Percentiles rank a stretch among this genome's conserved stretches.
phyloP scores from a whole-genome alignment of 163 green algal species.

The Chlorella variabilis region DNA sequence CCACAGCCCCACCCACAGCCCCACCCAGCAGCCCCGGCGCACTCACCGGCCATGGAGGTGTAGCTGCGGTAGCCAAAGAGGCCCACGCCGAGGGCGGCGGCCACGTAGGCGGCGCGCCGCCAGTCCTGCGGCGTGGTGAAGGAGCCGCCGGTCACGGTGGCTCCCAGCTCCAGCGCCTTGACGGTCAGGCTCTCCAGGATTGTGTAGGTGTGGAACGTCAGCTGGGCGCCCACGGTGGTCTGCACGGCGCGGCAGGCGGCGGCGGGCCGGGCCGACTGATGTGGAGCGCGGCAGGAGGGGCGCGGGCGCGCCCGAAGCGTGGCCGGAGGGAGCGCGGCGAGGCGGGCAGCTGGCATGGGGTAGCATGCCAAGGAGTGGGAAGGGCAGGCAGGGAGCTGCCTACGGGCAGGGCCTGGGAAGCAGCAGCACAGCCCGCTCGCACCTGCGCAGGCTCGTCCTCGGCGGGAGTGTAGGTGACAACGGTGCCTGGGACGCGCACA shows the following conservation, averaged over 20 bases:
- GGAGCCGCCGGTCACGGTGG: conserved; percentile 26
- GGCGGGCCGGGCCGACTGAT: not conserved
- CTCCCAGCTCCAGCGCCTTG: conserved; percentile 10
- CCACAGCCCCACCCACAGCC: not conserved
- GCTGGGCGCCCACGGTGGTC: not conserved
- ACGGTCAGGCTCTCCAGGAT: conserved; percentile 11
- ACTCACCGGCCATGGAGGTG: conserved; percentile 12
- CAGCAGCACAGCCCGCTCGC: not conserved
- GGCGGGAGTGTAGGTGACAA: conserved; percentile 24
- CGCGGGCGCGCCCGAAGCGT: no score
- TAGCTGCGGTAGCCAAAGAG: conserved; percentile 16
- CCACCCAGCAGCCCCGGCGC: no score
- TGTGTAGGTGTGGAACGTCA: conserved; percentile 30
- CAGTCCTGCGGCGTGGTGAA: conserved; percentile 30
- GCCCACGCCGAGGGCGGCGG: not conserved
- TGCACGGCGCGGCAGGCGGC: not conserved
- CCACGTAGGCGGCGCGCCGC: not conserved
- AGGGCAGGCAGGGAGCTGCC: no score
- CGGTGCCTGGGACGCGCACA: not conserved
- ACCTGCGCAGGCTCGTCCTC: conserved; percentile 15
- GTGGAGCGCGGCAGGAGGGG: not conserved
- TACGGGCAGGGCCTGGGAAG: no score
- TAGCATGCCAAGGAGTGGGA: no score
- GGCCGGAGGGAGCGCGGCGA: no score
- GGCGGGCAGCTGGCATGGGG: not conserved